Conservation (phyloP, 2,329 filamentous ascomycete species). For the Claviceps maximensis region DNA sequence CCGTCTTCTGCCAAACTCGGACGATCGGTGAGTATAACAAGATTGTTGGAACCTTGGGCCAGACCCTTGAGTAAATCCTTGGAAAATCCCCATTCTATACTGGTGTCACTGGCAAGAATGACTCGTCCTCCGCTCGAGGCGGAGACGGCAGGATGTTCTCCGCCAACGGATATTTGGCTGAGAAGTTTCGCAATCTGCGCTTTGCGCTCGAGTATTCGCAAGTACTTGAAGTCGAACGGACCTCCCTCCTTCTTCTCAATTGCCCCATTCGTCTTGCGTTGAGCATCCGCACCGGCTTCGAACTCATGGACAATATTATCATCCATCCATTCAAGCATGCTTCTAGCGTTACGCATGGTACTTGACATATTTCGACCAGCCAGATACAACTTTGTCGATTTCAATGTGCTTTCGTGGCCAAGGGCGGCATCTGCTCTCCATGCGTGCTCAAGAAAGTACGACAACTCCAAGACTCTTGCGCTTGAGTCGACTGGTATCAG, state of each 20-base stretch:
- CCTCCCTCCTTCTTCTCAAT: conserved; percentile 45
- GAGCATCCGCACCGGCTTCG: conserved; percentile 51
- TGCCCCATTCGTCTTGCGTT: conserved; percentile 31
- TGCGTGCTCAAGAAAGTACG: conserved; percentile 82
- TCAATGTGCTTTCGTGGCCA: conserved; percentile 35
- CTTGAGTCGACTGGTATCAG: conserved; percentile 91
- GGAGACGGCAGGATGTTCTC: conserved; percentile 23
- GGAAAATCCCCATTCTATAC: conserved; percentile 90
- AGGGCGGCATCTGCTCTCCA: conserved; percentile 58
- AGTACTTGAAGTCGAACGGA: conserved; percentile 80
- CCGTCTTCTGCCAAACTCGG: conserved; percentile 28
- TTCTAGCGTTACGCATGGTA: conserved; percentile 80
- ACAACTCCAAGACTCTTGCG: conserved; percentile 82
- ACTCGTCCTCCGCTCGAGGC: conserved; percentile 49
- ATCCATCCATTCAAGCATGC: conserved; percentile 99
- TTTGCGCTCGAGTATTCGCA: conserved; percentile 71
- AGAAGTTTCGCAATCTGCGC: conserved; percentile 63
- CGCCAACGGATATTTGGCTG: conserved; percentile 25
- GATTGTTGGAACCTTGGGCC: conserved; percentile 63
- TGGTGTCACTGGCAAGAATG: conserved; percentile 81
- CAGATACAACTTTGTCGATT: conserved; percentile 55
- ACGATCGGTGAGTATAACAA: conserved; percentile 78
- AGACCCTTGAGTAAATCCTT: conserved; percentile 64
- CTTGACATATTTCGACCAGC: conserved; percentile 78
- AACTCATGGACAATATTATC: conserved; percentile 88